phyloP scores from a whole-genome alignment of 768 basidiomycete species.

The Trametes coccinea region DNA sequence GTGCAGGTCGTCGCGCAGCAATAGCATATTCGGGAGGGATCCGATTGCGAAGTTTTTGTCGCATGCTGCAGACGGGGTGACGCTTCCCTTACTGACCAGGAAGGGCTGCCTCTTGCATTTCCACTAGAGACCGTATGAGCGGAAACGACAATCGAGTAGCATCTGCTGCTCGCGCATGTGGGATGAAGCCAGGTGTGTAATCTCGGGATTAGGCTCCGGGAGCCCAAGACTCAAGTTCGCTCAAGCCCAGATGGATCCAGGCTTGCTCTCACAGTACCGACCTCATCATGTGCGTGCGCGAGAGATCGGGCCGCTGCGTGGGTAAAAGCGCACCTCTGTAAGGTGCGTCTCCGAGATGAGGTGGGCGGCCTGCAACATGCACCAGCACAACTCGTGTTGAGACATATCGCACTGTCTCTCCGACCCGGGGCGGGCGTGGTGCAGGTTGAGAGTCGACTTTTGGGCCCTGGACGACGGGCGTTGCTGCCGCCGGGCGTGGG shows the following conservation, averaged over 20 bases:
- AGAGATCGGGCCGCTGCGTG: background rate
- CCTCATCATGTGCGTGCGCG: background rate
- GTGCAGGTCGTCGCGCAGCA: conserved; percentile 31
- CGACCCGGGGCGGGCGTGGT: background rate
- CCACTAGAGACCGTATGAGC: background rate
- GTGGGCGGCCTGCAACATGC: background rate
- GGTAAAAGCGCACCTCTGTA: background rate
- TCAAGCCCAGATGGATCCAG: too few relatives aligned
- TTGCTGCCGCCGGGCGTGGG: conserved; percentile 7
- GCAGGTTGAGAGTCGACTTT: background rate
- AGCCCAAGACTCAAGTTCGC: too few relatives aligned
- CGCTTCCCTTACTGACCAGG: background rate
- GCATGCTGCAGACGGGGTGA: background rate
- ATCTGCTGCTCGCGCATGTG: conserved; percentile 1
- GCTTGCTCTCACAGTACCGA: background rate
- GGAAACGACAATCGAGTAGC: background rate
- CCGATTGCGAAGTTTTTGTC: conserved; percentile 18
- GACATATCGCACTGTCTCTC: conserved; percentile 1
- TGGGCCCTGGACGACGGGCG: background rate
- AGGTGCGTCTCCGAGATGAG: background rate
- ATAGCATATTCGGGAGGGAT: conserved; percentile 32
- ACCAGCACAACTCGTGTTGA: conserved; percentile 1
- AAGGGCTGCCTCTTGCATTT: background rate
- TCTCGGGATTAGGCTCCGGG: too few relatives aligned
- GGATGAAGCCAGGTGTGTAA: background rate